Base-by-base conservation (phyloP, 2,329 filamentous ascomycete genomes). In the Calonectria leucothoes region DNA sequence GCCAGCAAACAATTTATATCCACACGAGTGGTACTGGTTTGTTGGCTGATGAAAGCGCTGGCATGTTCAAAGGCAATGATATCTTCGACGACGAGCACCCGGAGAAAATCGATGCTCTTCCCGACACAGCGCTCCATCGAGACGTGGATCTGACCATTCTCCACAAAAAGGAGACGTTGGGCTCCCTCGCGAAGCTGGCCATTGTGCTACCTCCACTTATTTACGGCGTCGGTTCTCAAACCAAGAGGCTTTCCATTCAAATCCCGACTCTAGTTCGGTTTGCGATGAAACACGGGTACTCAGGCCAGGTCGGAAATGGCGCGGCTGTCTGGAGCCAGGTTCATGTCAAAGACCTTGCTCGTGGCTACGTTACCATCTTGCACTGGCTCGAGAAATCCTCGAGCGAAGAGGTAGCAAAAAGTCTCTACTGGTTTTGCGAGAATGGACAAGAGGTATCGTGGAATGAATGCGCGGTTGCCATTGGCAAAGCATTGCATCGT, bases 1-100 rank as follows among this genome's bases (percentile, higher is more conserved):
- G 63, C 4, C 25, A 37, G 25, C 10, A 65, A 25, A 65, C 63
- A 48, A 65, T 65, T 11, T 51, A 65, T 20, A 35, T 65, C 12
- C 63, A 65, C 25, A 65, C 63, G 23, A 65, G 63, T n/a, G 63
- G 63, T 15, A n/a, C 63, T 2, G 45, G 63, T 4, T 1, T 65
- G 6, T 25, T 65, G 4, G 63, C 27, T 12, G 42, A 65, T 25
- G 25, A 33, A 23, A 49, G 63, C 20, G 42, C 42, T 8, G 63
- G 63, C 3, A 49, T 17, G 14, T 51, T 65, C 29, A 33, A 48
- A 5, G 25, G 15, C 15, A n/a, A 65, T 11, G 29, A 20, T 0
- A 23, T 51, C 10, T 65, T 65, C 7, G 39, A 65, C 25, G 63
- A 65, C 12, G 63, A 65, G 63, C n/a, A 65, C 20, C 63, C 63